Evolutionary conservation across 2,329 filamentous ascomycete species (phyloP).

Genomic region (Colletotrichum liriopes): DNA sequence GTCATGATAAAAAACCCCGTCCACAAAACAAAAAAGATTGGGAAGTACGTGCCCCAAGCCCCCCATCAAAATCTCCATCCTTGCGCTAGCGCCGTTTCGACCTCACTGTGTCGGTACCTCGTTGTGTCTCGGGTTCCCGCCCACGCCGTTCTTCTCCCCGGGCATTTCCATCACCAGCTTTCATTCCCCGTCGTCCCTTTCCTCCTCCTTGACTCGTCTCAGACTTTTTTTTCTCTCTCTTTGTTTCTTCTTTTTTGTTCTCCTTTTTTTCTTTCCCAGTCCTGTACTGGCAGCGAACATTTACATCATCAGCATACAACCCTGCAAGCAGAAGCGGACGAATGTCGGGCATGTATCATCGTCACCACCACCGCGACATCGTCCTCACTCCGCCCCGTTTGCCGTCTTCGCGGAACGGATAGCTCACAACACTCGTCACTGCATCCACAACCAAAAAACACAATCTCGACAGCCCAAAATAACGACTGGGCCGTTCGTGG

Average conservation of each 20-base stretch:
- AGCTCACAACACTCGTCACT: not conserved
- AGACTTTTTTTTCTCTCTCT: not conserved
- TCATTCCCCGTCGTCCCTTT: not conserved
- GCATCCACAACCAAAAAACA: not conserved
- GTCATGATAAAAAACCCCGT: not conserved
- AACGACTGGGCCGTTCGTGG: slow-evolving; percentile 32
- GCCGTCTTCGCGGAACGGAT: not conserved
- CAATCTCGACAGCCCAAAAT: slow-evolving; percentile 37
- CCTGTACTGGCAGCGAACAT: slow-evolving; percentile 16
- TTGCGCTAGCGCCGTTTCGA: slow-evolving; percentile 37
- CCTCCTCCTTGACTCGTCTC: not conserved
- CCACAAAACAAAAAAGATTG: not conserved
- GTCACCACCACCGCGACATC: not conserved
- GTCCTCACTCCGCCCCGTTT: slow-evolving; percentile 7
- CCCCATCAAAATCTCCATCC: slow-evolving; percentile 35
- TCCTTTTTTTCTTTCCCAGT: too few species aligned
- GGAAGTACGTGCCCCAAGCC: not conserved
- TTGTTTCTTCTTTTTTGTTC: not conserved
- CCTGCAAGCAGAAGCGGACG: not conserved
- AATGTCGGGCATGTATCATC: not conserved
- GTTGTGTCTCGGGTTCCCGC: slow-evolving; percentile 28
- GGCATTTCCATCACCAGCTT: slow-evolving; percentile 23
- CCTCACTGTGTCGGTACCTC: slow-evolving; percentile 34
- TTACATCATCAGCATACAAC: not conserved
- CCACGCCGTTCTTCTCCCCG: slow-evolving; percentile 27